Evolutionary conservation across 2,329 filamentous ascomycete genomes (phyloP).

Genomic region (Cladosporium cucumerinum): DNA sequence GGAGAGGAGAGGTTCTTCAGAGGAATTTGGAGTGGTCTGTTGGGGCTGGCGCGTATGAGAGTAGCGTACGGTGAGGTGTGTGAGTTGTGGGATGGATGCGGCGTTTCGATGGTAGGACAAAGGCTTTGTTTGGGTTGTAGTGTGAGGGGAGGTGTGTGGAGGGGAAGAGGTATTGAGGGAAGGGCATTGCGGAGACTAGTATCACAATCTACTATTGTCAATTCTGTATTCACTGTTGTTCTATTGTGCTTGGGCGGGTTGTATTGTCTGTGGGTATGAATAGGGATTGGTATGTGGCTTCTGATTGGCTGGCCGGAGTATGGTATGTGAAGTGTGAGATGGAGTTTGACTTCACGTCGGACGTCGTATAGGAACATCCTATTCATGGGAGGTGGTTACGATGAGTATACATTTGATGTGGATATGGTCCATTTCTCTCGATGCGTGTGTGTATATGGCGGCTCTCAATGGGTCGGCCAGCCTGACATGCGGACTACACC

Average conservation of each 20-base stretch:
- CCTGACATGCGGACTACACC: neutral
- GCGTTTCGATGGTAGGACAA: neutral
- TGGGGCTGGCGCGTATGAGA: neutral
- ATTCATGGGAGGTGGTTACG: neutral
- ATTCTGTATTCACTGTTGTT: neutral
- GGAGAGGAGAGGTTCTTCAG: neutral
- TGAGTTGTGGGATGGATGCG: neutral
- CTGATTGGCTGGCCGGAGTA: neutral
- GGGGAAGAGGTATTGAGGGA: too few relatives aligned
- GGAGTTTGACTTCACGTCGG: neutral
- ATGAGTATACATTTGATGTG: neutral
- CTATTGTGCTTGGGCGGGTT: neutral
- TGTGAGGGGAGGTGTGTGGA: neutral
- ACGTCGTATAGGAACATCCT: neutral
- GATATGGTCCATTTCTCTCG: neutral
- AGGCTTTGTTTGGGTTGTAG: conserved; percentile 1
- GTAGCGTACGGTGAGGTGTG: neutral
- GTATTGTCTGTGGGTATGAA: neutral
- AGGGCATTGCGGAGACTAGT: neutral
- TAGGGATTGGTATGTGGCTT: neutral
- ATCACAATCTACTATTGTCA: neutral
- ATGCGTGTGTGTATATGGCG: neutral
- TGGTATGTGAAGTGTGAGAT: neutral
- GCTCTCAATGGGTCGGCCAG: neutral
- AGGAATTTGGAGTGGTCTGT: neutral